Evolutionary conservation across 345 rosid genomes (phyloP), one percentile per base, ranked within the genome.

Genomic region (Arabidopsis suecica): DNA sequence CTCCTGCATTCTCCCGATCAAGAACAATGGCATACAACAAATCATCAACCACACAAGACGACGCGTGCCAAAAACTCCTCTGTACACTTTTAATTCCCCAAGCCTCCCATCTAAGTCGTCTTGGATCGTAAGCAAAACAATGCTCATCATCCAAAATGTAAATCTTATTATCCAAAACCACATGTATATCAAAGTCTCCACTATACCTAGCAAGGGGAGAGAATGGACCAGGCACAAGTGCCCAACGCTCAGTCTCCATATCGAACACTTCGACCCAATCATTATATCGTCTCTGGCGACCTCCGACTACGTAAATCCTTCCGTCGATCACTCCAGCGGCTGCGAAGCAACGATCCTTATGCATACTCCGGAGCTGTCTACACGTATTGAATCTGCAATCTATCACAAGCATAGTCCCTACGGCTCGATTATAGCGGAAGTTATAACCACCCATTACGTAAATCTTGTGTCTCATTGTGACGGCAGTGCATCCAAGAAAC

Each of bases 231-330:
- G 30, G 30, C 30, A 28, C 30, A 28, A 28, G 30, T 25, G 2
- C 5, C 51, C 74, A 71, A 34, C 0, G 13, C 28, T 10, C 7
- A 0, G 0, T 14, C 47, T 25, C 38, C 0, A 71, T 18, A 23
- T 71, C 59, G 8, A 60, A 71, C 18, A 7, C 40, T 25, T 71
- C 49, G 0, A 60, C 20, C 59, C 49, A 66, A 23, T 71, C 20
- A 1, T 0, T 0, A 5, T 5, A 2, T 11, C 3, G 16, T 14
- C 1, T 23, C 40, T 0, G 0, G 37, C 75, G 9, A 6, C 67
- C 73, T 42, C 73, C 73, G 33, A 56, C 7, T 3, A 69, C 73
- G 6, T 57, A 69, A 7, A 69, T 69, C 36, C 57, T 57, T 13
- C 74, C 34, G 45, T 33, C 44, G 1, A 57, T 32, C 0, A 69